Evolutionary conservation across 1,139 yeast genomes (phyloP).

Genomic region (Meyerozyma smithsonii): DNA sequence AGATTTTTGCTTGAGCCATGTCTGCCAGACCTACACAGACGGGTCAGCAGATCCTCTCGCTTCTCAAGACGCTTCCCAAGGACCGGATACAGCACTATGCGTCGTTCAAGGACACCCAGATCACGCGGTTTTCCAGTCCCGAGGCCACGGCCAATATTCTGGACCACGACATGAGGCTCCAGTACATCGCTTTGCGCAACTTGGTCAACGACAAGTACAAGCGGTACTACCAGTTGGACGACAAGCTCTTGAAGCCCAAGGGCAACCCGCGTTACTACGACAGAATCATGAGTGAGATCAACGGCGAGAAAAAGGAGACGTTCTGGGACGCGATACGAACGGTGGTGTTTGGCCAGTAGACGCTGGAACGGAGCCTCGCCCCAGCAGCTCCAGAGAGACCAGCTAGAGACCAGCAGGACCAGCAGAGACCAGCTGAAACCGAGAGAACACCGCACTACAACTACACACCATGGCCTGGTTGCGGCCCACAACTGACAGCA

Average conservation of each 20-base stretch:
- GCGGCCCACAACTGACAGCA: no score
- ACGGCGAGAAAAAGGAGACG: slow-evolving; percentile 70
- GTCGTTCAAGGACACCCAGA: slow-evolving; percentile 62
- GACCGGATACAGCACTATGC: slow-evolving; percentile 64
- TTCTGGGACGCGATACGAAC: slow-evolving; percentile 62
- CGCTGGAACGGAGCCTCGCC: no score
- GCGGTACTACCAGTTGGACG: slow-evolving; percentile 59
- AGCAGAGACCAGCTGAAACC: no score
- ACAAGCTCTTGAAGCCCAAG: slow-evolving; percentile 66
- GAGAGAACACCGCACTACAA: no score
- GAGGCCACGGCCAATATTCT: slow-evolving; percentile 21
- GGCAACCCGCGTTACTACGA: slow-evolving; percentile 80
- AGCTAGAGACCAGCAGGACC: no score
- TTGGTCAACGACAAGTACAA: slow-evolving; percentile 59
- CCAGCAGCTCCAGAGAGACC: no score
- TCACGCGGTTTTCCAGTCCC: slow-evolving; percentile 42
- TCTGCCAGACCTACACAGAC: not conserved
- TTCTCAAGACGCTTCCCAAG: slow-evolving; percentile 49
- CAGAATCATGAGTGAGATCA: slow-evolving; percentile 64
- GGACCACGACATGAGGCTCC: slow-evolving; percentile 54
- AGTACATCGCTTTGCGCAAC: slow-evolving; percentile 54
- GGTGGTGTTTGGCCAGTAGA: slow-evolving; percentile 61
- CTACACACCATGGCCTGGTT: no score
- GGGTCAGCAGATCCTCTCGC: slow-evolving; percentile 30
- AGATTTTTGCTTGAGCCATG: not conserved